These are phyloP conservation scores for Mycena belliarum DNA, from an alignment of 768 basidiomycete species.

Conservation along the genomic window DNA sequence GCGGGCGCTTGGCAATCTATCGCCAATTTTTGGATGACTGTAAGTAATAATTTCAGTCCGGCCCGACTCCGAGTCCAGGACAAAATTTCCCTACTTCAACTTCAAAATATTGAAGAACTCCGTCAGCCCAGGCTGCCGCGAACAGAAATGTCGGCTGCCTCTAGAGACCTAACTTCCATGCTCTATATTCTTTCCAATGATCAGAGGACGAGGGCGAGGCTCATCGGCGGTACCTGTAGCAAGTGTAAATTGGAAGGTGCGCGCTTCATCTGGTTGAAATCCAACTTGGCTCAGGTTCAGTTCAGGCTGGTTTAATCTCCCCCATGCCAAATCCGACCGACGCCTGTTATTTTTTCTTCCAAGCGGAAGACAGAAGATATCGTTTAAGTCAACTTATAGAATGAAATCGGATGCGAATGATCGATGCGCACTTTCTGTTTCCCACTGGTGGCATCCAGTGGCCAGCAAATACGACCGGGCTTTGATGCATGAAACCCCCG, in stretches of 20 bases:
- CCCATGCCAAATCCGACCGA: conserved; percentile 95
- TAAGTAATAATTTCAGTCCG: too few species aligned
- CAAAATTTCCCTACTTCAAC: too few species aligned
- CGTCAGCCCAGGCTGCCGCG: too few species aligned
- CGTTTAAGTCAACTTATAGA: conserved; percentile 96
- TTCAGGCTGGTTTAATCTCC: neutral
- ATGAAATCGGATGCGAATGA: conserved; percentile 75
- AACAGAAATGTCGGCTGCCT: too few species aligned
- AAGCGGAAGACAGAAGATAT: conserved; percentile 93
- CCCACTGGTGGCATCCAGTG: conserved; percentile 47
- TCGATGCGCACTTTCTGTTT: neutral
- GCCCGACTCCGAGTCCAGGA: too few species aligned
- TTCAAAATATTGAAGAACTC: too few species aligned
- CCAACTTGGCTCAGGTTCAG: too few species aligned
- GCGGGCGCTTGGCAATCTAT: too few species aligned
- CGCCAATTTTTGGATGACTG: too few species aligned
- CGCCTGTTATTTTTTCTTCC: conserved; percentile 89
- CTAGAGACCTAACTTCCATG: too few species aligned
- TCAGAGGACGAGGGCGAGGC: conserved; percentile 95
- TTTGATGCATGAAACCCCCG: conserved; percentile 94
- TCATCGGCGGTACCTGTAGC: conserved; percentile 83
- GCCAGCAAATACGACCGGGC: conserved; percentile 94
- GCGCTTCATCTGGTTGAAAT: conserved; percentile 23
- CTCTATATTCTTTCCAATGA: conserved; percentile 97
- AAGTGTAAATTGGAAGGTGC: conserved; percentile 90